Percentiles rank a stretch among this genome's conserved stretches.
Evolutionary conservation across 257 asterid species (phyloP).

Genomic region (Nicotiana tabacum): DNA sequence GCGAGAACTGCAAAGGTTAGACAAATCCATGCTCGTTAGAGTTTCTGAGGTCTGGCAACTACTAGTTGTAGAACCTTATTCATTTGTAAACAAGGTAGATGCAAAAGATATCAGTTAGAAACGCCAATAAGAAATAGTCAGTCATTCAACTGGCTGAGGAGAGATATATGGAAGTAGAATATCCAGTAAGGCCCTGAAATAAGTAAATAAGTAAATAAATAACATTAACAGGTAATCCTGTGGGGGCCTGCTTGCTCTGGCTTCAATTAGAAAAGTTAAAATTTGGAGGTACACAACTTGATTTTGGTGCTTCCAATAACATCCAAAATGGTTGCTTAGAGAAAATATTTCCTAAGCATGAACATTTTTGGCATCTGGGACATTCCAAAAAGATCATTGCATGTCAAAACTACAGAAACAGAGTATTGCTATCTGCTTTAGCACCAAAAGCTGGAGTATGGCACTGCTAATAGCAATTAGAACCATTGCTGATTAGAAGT

Average conservation of each 20-base stretch:
- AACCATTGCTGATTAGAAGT: background rate
- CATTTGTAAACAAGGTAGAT: background rate
- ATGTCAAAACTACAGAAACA: background rate
- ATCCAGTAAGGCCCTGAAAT: background rate
- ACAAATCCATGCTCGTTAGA: background rate
- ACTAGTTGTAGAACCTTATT: background rate
- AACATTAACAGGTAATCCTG: background rate
- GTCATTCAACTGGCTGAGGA: background rate
- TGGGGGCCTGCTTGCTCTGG: background rate
- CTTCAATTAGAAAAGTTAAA: background rate
- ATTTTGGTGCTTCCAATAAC: background rate
- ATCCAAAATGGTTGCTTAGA: background rate
- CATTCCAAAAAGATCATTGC: background rate
- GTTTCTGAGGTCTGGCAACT: background rate
- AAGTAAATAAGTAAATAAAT: background rate
- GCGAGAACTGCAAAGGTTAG: background rate
- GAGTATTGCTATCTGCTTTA: background rate
- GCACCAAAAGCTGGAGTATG: background rate
- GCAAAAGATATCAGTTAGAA: background rate
- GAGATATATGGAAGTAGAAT: background rate
- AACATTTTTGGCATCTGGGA: background rate
- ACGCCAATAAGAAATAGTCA: background rate
- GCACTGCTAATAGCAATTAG: background rate
- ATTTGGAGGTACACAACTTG: background rate
- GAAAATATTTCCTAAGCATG: background rate